Base-by-base conservation (phyloP, 352 stramenopile species). In the Salisapilia sapeloensis region DNA sequence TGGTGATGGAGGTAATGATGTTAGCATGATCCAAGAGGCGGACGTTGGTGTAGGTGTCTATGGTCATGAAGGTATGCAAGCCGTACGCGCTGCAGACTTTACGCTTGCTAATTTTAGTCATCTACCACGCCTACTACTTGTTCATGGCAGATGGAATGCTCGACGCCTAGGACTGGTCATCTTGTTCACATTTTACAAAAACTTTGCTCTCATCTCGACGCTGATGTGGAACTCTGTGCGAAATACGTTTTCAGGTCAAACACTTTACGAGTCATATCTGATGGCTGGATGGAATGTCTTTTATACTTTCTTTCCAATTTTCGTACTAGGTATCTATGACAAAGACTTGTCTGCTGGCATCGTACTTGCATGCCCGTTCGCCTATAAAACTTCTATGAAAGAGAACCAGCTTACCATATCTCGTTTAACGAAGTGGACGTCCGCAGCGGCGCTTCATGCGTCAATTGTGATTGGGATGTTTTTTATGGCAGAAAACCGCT, bases 1-100 rank as follows among this genome's bases (percentile, higher is more conserved):
- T 44, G 89, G 89, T 24, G 87, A 97, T 62, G 89, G 86, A 17
- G 86, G 84, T 13, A 97, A 96, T 54, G 89, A 97, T 49, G 83
- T 96, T 24, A 65, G 75, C 20, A 96, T 96, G 86, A 96, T 97
- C 41, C 79, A 94, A 54, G 77, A 86, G 48, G 85, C 87, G 24
- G 67, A 95, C 35, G 67, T 96, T 33, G 89, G 89, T 34, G 75
- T 96, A 32, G 85, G 90, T 15, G 93, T 97, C 39, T 92, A 63
- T 25, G 86, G 90, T 12, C 60, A 94, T 33, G 90, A 97, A 57
- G 86, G 35, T 24, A 53, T 53, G 38, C 47, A 55, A 55, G 46
- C 47, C 6, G 47, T 55, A 18, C 26, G 36, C 6, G 33, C 19
- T 22, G 42, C 36, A 6, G 47, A 55, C 31, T 55, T 56, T 56